These are phyloP conservation scores for Beta vulgaris DNA, from an alignment of 148 eudicot species.

Conservation along the genomic window DNA sequence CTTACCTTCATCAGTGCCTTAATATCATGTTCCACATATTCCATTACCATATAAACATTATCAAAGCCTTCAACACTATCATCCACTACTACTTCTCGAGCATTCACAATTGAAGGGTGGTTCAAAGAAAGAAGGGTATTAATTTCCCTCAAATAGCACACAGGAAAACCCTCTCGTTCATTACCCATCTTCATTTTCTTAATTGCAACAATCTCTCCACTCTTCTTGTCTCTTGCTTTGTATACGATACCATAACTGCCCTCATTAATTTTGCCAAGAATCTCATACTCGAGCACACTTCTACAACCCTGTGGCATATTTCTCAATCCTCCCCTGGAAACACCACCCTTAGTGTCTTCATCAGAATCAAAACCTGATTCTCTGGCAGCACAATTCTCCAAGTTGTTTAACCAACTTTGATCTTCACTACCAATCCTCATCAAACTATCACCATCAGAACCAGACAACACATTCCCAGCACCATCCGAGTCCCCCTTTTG, in stretches of 20 bases:
- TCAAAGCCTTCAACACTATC: constrained; percentile 41
- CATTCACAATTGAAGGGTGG: constrained; percentile 69
- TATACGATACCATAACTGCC: constrained; percentile 84
- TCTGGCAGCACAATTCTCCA: constrained; percentile 22
- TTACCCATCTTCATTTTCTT: constrained; percentile 80
- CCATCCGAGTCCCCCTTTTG: constrained; percentile 32
- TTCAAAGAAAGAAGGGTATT: constrained; percentile 56
- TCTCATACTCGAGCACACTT: constrained; percentile 61
- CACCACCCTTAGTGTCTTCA: constrained; percentile 17
- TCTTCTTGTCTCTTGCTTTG: constrained; percentile 69
- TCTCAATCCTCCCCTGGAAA: constrained; percentile 18
- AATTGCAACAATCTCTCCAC: constrained; percentile 66
- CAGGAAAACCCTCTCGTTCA: constrained; percentile 72
- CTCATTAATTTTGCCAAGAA: constrained; percentile 70
- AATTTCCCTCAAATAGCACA: constrained; percentile 73
- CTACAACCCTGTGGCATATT: constrained; percentile 59
- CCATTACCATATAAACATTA: constrained; percentile 77
- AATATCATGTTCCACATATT: constrained; percentile 84
- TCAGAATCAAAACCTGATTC: constrained; percentile 26
- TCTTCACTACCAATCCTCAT: constrained; percentile 2
- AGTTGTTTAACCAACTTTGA: constrained; percentile 16
- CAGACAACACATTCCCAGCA: constrained; percentile 15
- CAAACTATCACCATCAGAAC: constrained; percentile 12
- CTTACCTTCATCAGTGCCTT: constrained; percentile 54
- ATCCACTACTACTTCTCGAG: constrained; percentile 78